Percentiles rank a stretch among this genome's conserved stretches.
Evolutionary conservation across 345 rosid genomes (phyloP).

Genomic region (Populus simonii): DNA sequence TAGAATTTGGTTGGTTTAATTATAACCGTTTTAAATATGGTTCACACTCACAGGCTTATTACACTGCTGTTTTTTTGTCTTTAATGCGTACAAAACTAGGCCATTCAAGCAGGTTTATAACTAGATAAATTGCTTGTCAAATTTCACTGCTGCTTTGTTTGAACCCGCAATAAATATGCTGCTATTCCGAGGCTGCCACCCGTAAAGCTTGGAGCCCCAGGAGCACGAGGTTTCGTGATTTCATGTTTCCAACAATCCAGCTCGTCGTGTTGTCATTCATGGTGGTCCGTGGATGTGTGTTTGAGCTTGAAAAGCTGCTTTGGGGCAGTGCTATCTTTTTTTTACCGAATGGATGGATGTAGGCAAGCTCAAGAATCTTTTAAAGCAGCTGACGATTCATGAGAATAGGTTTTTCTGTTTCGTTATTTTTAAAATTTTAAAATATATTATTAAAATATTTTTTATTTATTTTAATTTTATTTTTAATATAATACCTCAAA

Average conservation of each 20-base stretch:
- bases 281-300: not conserved
- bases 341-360: not conserved
- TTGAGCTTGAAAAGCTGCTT: not conserved
- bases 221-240: not conserved
- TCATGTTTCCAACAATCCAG: not conserved
- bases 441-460: too few species aligned
- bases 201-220: not conserved
- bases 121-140: not conserved
- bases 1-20: not conserved
- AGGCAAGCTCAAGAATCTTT: not conserved
- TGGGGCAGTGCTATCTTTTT: not conserved
- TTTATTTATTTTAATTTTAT: too few species aligned
- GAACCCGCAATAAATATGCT: not conserved
- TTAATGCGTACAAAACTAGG: slow-evolving; percentile 5
- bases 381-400: not conserved
- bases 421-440: too few species aligned
- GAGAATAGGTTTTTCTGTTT: not conserved
- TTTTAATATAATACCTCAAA: too few species aligned
- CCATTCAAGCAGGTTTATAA: not conserved
- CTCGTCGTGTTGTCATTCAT: not conserved
- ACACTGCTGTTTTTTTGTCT: not conserved
- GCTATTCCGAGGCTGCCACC: not conserved
- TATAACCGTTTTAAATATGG: not conserved
- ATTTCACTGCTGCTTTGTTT: not conserved
- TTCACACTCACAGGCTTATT: not conserved